A percentile compares a stretch with the other conserved stretches of the same genome.
phyloP scores from a whole-genome alignment of 1,139 yeast genomes.

The Candida freyschussii region DNA sequence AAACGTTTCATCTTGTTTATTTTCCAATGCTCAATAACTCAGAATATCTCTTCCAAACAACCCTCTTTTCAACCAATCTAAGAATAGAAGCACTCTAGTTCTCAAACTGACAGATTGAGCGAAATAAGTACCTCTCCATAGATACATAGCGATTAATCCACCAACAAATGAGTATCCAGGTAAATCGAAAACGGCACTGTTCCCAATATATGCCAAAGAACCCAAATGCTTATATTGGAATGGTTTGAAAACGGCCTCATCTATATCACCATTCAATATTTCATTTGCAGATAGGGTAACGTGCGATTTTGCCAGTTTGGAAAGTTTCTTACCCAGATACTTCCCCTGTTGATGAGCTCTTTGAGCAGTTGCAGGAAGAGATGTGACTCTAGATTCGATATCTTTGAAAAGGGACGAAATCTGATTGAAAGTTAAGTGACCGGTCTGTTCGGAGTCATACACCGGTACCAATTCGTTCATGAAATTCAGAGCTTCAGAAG shows the following conservation, averaged over 20 bases:
- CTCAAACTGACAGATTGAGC: slow-evolving; percentile 58
- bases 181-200: slow-evolving; percentile 60
- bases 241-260: slow-evolving; percentile 48
- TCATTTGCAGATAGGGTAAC: slow-evolving; percentile 37
- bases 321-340: slow-evolving; percentile 52
- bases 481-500: slow-evolving; percentile 48
- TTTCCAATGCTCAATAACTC: slow-evolving; percentile 9
- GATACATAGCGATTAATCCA: slow-evolving; percentile 58
- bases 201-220: slow-evolving; percentile 58
- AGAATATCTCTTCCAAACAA: slow-evolving; percentile 53
- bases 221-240: slow-evolving; percentile 57
- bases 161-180: slow-evolving; percentile 55
- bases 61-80: slow-evolving; percentile 64
- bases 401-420: slow-evolving; percentile 43
- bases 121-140: slow-evolving; percentile 64
- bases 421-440: slow-evolving; percentile 45
- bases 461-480: slow-evolving; percentile 46
- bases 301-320: slow-evolving; percentile 40
- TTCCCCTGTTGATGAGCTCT: slow-evolving; percentile 63
- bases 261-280: slow-evolving; percentile 44
- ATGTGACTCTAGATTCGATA: slow-evolving; percentile 55
- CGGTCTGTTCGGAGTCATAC: slow-evolving; percentile 42
- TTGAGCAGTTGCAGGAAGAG: slow-evolving; percentile 66
- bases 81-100: slow-evolving; percentile 50
- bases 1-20: neutral